These are phyloP conservation scores for Monilinia fructicola DNA, from an alignment of 2,329 filamentous ascomycete genomes.

Conservation along the genomic window DNA sequence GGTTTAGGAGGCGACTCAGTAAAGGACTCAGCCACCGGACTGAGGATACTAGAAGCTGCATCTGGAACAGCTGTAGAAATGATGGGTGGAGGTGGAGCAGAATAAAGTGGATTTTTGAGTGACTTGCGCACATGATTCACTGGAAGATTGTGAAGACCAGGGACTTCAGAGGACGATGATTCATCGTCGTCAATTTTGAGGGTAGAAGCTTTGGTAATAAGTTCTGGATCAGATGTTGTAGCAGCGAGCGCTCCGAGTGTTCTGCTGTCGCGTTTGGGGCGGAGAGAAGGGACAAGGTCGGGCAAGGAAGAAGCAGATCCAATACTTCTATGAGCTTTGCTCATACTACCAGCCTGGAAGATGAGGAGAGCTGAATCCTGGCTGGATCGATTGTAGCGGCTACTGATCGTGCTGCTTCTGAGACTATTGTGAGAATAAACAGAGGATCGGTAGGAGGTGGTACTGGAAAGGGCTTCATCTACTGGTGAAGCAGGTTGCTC, in stretches of 20 bases:
- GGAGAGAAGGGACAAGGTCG: conserved; percentile 38
- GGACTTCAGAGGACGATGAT: conserved; percentile 25
- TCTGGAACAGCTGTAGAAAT: conserved; percentile 15
- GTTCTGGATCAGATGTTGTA: conserved; percentile 20
- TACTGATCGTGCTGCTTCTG: conserved; percentile 31
- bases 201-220: conserved; percentile 23
- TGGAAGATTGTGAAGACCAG: conserved; percentile 23
- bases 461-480: conserved; percentile 38
- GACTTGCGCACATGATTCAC: conserved; percentile 30
- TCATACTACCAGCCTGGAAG: conserved; percentile 28
- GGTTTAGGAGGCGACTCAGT: conserved; percentile 15
- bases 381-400: conserved; percentile 33
- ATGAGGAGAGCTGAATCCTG: conserved; percentile 37
- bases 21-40: conserved; percentile 36
- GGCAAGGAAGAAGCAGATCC: conserved; percentile 39
- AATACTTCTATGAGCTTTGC: conserved; percentile 34
- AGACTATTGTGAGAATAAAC: conserved; percentile 37
- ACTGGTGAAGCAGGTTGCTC: conserved; percentile 34
- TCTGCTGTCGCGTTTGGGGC: conserved; percentile 27
- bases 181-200: conserved; percentile 23
- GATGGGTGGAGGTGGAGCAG: conserved; percentile 16
- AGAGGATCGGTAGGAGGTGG: conserved; percentile 38
- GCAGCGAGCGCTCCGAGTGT: conserved; percentile 4
- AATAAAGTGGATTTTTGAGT: conserved; percentile 27
- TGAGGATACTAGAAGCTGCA: conserved; percentile 27